Percentiles rank a stretch among this genome's conserved stretches.
Conservation (phyloP, 257 asterid species). For the Nicotiana otophora region DNA sequence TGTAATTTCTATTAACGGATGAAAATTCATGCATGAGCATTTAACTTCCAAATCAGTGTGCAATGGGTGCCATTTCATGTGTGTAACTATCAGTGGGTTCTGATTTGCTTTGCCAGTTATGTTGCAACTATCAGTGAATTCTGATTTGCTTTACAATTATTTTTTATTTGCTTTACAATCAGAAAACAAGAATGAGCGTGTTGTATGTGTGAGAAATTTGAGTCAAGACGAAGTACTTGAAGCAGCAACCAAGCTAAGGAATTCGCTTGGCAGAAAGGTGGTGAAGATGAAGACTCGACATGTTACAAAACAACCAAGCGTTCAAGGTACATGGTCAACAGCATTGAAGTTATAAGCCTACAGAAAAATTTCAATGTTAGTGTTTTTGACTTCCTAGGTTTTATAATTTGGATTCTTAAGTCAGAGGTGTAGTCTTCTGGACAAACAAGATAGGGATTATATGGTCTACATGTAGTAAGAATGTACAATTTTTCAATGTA, state of each 20-base stretch:
- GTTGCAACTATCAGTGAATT: too few relatives aligned
- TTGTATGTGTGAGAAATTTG: conserved; percentile 67
- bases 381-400: not conserved
- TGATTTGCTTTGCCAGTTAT: not conserved
- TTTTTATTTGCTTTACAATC: conserved; percentile 12
- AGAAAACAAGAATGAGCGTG: conserved; percentile 82
- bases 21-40: not conserved
- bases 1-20: not conserved
- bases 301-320: conserved; percentile 66
- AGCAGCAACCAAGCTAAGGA: conserved; percentile 63
- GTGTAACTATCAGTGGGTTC: not conserved
- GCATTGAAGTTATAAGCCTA: conserved; percentile 37
- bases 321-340: conserved; percentile 90
- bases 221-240: conserved; percentile 59
- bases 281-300: conserved; percentile 76
- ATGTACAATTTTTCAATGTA: too few relatives aligned
- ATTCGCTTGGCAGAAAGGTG: conserved; percentile 85
- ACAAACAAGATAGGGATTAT: not conserved
- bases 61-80: not conserved
- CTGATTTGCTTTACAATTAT: not conserved
- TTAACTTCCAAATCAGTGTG: not conserved
- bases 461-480: too few relatives aligned
- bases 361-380: not conserved
- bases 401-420: not conserved
- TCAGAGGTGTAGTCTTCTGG: not conserved